phyloP scores from a whole-genome alignment of 2,329 filamentous ascomycete species.

The Sporothrix dimorphospora region DNA sequence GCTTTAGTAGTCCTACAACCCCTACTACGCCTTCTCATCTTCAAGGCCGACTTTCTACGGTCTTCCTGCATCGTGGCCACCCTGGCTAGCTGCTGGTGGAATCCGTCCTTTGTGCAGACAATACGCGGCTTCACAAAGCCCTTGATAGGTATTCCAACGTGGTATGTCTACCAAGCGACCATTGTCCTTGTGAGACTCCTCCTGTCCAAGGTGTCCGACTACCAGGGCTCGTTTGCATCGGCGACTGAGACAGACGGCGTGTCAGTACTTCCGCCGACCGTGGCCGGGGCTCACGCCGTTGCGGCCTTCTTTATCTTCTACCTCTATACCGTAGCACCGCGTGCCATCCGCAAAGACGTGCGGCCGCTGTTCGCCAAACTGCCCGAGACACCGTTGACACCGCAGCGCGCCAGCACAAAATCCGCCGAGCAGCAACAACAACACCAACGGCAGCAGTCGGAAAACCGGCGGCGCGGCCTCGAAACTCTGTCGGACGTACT shows the following conservation, averaged over 20 bases:
- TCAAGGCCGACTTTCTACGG: slow-evolving; percentile 35
- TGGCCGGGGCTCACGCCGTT: slow-evolving; percentile 57
- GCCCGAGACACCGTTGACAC: slow-evolving; percentile 34
- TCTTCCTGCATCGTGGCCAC: slow-evolving; percentile 30
- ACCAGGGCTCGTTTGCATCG: slow-evolving; percentile 62
- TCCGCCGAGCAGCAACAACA: background rate
- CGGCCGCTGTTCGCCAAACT: slow-evolving; percentile 55
- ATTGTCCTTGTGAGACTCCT: slow-evolving; percentile 59
- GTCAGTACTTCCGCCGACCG: slow-evolving; percentile 52
- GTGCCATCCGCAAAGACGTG: slow-evolving; percentile 59
- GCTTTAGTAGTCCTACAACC: slow-evolving; percentile 39
- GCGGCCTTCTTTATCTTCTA: slow-evolving; percentile 57
- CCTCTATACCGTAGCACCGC: slow-evolving; percentile 52
- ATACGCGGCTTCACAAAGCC: slow-evolving; percentile 63
- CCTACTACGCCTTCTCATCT: slow-evolving; percentile 47
- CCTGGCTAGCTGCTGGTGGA: slow-evolving; percentile 64
- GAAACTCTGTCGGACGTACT: slow-evolving; percentile 50
- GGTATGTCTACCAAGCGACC: slow-evolving; percentile 68
- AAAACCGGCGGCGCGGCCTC: slow-evolving; percentile 41
- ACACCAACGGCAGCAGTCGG: slow-evolving; percentile 31
- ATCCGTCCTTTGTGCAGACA: slow-evolving; percentile 65
- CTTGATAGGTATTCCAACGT: slow-evolving; percentile 62
- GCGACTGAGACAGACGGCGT: slow-evolving; percentile 41
- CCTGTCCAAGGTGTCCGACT: slow-evolving; percentile 49
- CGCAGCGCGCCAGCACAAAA: slow-evolving; percentile 8